Conservation (phyloP, 768 basidiomycete genomes). For the Lactarius indigo region DNA sequence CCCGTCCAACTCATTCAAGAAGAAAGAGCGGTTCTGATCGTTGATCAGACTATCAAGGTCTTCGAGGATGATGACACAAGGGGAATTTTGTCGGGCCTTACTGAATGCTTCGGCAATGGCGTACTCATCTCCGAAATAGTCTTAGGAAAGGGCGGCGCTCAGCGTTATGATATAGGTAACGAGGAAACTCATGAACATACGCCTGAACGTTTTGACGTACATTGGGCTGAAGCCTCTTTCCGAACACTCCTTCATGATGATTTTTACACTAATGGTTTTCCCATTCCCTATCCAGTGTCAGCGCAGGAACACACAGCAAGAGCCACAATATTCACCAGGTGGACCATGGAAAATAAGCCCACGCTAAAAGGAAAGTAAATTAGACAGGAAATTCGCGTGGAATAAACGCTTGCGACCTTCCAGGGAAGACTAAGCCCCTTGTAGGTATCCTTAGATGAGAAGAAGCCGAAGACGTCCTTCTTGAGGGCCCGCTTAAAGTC, state of each 20-base stretch:
- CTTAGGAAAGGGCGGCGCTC: slow-evolving; percentile 25
- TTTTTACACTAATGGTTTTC: slow-evolving; percentile 79
- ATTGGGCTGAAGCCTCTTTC: slow-evolving; percentile 62
- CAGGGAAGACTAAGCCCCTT: slow-evolving; percentile 74
- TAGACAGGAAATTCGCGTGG: neutral
- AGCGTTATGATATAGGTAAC: neutral
- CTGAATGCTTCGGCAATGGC: slow-evolving; percentile 65
- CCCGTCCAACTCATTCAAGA: slow-evolving; percentile 84
- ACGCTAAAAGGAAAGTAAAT: slow-evolving; percentile 42
- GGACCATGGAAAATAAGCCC: slow-evolving; percentile 82
- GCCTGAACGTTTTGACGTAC: slow-evolving; percentile 79
- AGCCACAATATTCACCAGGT: slow-evolving; percentile 45
- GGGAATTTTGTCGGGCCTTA: slow-evolving; percentile 67
- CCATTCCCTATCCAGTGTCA: slow-evolving; percentile 56
- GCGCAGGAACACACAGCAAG: neutral
- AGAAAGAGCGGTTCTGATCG: slow-evolving; percentile 76
- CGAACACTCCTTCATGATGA: slow-evolving; percentile 71
- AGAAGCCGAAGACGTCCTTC: slow-evolving; percentile 79
- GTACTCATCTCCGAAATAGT: slow-evolving; percentile 57
- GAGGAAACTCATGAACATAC: slow-evolving; percentile 37
- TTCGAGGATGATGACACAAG: slow-evolving; percentile 63
- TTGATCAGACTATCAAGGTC: slow-evolving; percentile 79
- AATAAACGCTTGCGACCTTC: slow-evolving; percentile 46
- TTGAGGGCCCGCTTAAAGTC: slow-evolving; percentile 63
- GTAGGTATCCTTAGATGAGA: slow-evolving; percentile 69